Percentiles rank a stretch among this genome's conserved stretches.
Evolutionary conservation across 2,329 filamentous ascomycete genomes (phyloP).

Genomic region (Monosporascus ibericus): DNA sequence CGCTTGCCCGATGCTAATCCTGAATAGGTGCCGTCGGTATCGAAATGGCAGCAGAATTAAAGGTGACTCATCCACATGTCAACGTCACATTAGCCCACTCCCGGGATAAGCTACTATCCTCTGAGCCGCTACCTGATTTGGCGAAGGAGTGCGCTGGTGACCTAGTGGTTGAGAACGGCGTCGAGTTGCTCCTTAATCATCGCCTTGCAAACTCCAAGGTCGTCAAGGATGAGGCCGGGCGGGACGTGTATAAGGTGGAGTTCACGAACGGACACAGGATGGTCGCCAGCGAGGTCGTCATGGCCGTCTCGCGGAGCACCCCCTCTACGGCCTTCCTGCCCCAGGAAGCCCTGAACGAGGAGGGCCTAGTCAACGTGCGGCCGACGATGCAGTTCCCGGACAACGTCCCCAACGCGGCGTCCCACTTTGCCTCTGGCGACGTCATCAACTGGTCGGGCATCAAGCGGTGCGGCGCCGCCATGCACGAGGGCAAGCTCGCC

Average conservation of each 20-base stretch:
- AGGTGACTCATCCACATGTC: slow-evolving; percentile 56
- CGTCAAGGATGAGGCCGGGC: slow-evolving; percentile 37
- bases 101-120: slow-evolving; percentile 61
- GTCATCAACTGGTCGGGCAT: slow-evolving; percentile 68
- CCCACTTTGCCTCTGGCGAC: slow-evolving; percentile 67
- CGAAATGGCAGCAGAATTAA: slow-evolving; percentile 76
- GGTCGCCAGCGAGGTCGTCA: slow-evolving; percentile 58
- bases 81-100: slow-evolving; percentile 73
- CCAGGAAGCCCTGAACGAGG: slow-evolving; percentile 47
- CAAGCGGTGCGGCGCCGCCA: slow-evolving; percentile 71
- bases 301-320: slow-evolving; percentile 58
- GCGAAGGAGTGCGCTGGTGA: slow-evolving; percentile 58
- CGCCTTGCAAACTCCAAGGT: slow-evolving; percentile 46
- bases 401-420: slow-evolving; percentile 48
- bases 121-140: slow-evolving; percentile 64
- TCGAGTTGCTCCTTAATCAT: slow-evolving; percentile 58
- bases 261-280: slow-evolving; percentile 57
- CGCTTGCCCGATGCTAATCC: background rate
- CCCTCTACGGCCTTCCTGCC: slow-evolving; percentile 62
- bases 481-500: slow-evolving; percentile 64
- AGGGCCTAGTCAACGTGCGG: slow-evolving; percentile 60
- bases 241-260: slow-evolving; percentile 39
- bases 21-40: slow-evolving; percentile 66
- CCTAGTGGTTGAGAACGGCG: slow-evolving; percentile 54
- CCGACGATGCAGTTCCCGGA: slow-evolving; percentile 42